Evolutionary conservation across 345 rosid species (phyloP).

Genomic region (Fremontodendron californicum): DNA sequence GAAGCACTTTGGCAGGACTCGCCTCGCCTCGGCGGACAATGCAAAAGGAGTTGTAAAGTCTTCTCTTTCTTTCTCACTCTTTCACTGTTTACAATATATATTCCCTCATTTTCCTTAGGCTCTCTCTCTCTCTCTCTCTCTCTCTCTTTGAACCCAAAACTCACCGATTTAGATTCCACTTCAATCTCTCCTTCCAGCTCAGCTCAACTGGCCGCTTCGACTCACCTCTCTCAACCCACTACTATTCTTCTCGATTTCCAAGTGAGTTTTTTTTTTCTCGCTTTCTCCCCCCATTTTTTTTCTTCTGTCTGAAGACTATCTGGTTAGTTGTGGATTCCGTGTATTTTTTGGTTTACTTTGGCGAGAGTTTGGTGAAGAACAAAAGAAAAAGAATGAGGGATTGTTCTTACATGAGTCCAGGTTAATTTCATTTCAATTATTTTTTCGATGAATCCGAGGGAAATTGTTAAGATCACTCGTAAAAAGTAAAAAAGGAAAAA

Average conservation of each 20-base stretch:
- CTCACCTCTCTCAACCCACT: not conserved
- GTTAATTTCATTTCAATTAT: conserved; percentile 14
- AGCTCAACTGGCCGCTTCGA: conserved; percentile 16
- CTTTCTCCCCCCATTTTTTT: not conserved
- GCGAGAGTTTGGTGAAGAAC: conserved; percentile 29
- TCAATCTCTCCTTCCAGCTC: not conserved
- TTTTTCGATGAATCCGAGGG: conserved; percentile 9
- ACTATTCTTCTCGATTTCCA: conserved; percentile 9
- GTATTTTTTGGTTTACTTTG: conserved; percentile 14
- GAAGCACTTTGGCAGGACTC: not conserved
- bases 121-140: conserved; percentile 11
- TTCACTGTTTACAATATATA: not conserved
- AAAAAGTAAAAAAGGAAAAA: not conserved
- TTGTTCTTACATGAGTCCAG: conserved; percentile 29
- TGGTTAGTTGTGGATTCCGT: conserved; percentile 5
- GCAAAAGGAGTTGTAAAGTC: not conserved
- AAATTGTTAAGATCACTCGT: not conserved
- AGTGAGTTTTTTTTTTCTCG: conserved; percentile 25
- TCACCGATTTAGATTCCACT: conserved; percentile 25
- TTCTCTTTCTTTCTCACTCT: not conserved
- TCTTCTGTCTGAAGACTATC: conserved; percentile 18
- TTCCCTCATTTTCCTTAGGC: conserved; percentile 1
- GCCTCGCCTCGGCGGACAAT: not conserved
- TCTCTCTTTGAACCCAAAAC: conserved; percentile 18
- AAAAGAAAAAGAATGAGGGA: conserved; percentile 20